Conservation (phyloP, 352 stramenopile species). For the Pythium utonaiense region DNA sequence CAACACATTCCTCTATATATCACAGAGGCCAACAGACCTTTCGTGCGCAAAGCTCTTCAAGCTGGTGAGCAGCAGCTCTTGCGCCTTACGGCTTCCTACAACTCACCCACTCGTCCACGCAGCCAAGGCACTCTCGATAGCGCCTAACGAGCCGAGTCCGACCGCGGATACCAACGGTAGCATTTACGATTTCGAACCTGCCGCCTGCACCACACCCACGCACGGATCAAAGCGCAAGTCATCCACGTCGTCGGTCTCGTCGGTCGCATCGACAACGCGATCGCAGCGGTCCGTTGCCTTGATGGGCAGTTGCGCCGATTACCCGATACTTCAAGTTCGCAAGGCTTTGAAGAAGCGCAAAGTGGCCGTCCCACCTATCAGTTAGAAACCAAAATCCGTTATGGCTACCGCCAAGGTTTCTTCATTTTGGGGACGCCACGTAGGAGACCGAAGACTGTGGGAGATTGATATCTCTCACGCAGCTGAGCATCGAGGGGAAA, state of each 20-base stretch:
- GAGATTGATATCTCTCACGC: background rate
- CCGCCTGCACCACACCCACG: background rate
- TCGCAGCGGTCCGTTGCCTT: background rate
- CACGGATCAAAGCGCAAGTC: slow-evolving; percentile 7
- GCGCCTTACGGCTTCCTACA: background rate
- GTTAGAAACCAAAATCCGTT: slow-evolving; percentile 19
- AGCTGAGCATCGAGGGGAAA: slow-evolving; percentile 9
- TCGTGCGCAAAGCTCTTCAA: slow-evolving; percentile 28
- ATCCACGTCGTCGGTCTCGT: background rate
- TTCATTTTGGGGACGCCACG: slow-evolving; percentile 9
- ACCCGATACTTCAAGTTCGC: slow-evolving; percentile 26
- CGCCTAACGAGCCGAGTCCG: background rate
- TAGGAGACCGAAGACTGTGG: slow-evolving; percentile 8
- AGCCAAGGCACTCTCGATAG: background rate
- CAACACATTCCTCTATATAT: background rate
- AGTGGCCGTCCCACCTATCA: slow-evolving; percentile 14
- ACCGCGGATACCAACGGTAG: background rate
- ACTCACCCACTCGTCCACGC: background rate
- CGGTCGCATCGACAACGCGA: background rate
- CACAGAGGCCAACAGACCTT: slow-evolving; percentile 18
- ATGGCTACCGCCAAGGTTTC: slow-evolving; percentile 1
- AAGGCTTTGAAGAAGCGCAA: slow-evolving; percentile 30
- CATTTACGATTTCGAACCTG: slow-evolving; percentile 17
- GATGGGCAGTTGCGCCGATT: slow-evolving; percentile 7
- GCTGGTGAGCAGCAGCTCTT: slow-evolving; percentile 3